Percentiles rank a stretch among this genome's conserved stretches.
phyloP scores from a whole-genome alignment of 2,329 filamentous ascomycete species.

The Apiospora marii region DNA sequence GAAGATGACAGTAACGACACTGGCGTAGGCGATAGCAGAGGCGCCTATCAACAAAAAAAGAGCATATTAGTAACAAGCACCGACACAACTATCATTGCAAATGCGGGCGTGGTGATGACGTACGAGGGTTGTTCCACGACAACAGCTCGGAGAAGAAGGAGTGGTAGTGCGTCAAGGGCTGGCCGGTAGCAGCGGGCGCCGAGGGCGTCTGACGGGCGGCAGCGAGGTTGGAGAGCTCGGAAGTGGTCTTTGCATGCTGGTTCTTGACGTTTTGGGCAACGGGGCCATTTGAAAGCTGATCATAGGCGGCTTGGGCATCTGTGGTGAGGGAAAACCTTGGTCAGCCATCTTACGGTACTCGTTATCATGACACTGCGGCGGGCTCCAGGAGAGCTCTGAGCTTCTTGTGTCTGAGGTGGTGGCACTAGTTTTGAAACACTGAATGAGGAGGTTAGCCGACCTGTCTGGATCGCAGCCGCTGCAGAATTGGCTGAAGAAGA shows the following conservation, averaged over 20 bases:
- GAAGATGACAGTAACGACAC: slow-evolving; percentile 67
- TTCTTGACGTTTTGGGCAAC: slow-evolving; percentile 67
- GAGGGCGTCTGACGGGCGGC: slow-evolving; percentile 63
- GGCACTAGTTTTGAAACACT: slow-evolving; percentile 43
- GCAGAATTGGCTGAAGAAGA: not conserved
- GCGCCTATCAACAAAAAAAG: slow-evolving; percentile 54
- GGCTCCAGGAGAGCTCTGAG: not conserved
- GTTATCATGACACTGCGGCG: slow-evolving; percentile 32
- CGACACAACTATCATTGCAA: not conserved
- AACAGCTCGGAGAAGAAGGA: slow-evolving; percentile 74
- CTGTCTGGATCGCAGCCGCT: slow-evolving; percentile 24
- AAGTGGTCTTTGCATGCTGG: slow-evolving; percentile 61
- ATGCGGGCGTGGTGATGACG: slow-evolving; percentile 39
- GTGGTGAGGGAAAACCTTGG: slow-evolving; percentile 25
- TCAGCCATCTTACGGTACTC: not conserved
- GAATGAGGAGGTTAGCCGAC: slow-evolving; percentile 41
- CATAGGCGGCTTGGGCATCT: slow-evolving; percentile 60
- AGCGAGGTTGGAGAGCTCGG: slow-evolving; percentile 66
- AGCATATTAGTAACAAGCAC: not conserved
- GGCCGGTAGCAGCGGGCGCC: slow-evolving; percentile 64
- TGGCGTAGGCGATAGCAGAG: slow-evolving; percentile 69
- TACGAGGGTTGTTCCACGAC: slow-evolving; percentile 74
- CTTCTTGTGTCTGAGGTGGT: slow-evolving; percentile 25
- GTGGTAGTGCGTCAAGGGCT: slow-evolving; percentile 73
- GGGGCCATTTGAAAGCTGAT: slow-evolving; percentile 60